These are phyloP conservation scores for Xylaria curta DNA, from an alignment of 495 filamentous ascomycete genomes.

Conservation along the genomic window DNA sequence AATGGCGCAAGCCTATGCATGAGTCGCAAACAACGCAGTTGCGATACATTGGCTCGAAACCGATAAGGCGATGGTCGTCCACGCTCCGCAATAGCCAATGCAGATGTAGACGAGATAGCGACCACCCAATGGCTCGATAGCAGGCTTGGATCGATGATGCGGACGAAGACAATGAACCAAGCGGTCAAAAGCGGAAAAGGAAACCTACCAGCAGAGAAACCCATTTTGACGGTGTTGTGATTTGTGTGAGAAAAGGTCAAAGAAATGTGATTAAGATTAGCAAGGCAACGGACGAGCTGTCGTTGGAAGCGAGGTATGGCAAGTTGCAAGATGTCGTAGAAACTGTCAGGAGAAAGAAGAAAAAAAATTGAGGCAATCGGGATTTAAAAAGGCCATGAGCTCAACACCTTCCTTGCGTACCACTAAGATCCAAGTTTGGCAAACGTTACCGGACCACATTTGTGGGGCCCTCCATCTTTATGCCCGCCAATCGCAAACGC, in stretches of 20 bases:
- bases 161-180: slow-evolving; percentile 17
- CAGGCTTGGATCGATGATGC: slow-evolving; percentile 25
- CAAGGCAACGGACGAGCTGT: slow-evolving; percentile 33
- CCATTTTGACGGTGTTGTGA: slow-evolving; percentile 48
- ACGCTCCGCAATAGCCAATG: background rate
- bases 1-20: slow-evolving; percentile 47
- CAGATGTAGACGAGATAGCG: background rate
- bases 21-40: slow-evolving; percentile 18
- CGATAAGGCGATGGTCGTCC: background rate
- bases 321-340: slow-evolving; percentile 47
- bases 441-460: slow-evolving; percentile 9
- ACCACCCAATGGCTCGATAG: slow-evolving; percentile 37
- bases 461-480: slow-evolving; percentile 34
- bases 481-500: slow-evolving; percentile 38
- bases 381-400: slow-evolving; percentile 42
- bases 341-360: slow-evolving; percentile 33
- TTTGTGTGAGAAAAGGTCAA: slow-evolving; percentile 18
- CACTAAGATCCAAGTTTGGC: slow-evolving; percentile 40
- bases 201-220: slow-evolving; percentile 51
- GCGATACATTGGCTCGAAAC: background rate
- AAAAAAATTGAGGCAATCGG: slow-evolving; percentile 48
- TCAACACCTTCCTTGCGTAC: slow-evolving; percentile 40
- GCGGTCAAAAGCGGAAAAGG: background rate
- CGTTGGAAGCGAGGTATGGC: slow-evolving; percentile 51
- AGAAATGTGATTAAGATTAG: slow-evolving; percentile 32